A percentile compares a stretch with the other conserved stretches of the same genome.
These are phyloP conservation scores for Eimeria brunetti DNA, from an alignment of 169 alveolate species.

Conservation along the genomic window DNA sequence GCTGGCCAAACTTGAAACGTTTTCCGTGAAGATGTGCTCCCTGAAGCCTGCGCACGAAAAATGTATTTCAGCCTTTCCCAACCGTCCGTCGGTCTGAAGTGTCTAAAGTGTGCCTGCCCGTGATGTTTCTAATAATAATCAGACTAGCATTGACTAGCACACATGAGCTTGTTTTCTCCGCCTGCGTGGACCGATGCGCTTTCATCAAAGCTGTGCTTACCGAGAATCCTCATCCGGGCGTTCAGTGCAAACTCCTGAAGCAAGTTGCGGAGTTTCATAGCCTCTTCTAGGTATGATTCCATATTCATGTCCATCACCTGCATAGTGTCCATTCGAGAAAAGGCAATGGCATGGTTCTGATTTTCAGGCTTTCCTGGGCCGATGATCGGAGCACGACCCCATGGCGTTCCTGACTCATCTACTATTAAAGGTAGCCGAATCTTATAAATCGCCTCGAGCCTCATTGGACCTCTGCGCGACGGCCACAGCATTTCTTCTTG, in stretches of 20 bases:
- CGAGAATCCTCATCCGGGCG: constrained; percentile 73
- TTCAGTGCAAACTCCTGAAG: constrained; percentile 74
- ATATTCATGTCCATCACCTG: constrained; percentile 81
- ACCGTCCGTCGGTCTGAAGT: not conserved
- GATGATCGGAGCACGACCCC: constrained; percentile 76
- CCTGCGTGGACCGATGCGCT: not conserved
- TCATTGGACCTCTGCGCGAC: constrained; percentile 78
- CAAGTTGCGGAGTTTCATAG: constrained; percentile 77
- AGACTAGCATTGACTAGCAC: not conserved
- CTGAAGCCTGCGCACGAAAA: constrained; percentile 71
- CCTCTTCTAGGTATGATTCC: constrained; percentile 80
- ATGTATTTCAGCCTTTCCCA: not conserved
- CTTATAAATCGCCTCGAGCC: constrained; percentile 74
- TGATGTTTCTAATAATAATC: not conserved
- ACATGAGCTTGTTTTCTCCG: not conserved
- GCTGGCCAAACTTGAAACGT: constrained; percentile 78
- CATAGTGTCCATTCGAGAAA: constrained; percentile 77
- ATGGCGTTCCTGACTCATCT: constrained; percentile 75
- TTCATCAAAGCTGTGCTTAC: not conserved
- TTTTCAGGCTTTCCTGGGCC: constrained; percentile 82
- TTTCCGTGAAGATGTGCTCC: constrained; percentile 79
- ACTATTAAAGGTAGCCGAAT: constrained; percentile 71
- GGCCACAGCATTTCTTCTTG: constrained; percentile 69
- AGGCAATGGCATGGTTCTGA: constrained; percentile 78
- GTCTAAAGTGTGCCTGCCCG: not conserved